phyloP scores from a whole-genome alignment of 805 yeast genomes.

The Nakazawaea wickerhamii region DNA sequence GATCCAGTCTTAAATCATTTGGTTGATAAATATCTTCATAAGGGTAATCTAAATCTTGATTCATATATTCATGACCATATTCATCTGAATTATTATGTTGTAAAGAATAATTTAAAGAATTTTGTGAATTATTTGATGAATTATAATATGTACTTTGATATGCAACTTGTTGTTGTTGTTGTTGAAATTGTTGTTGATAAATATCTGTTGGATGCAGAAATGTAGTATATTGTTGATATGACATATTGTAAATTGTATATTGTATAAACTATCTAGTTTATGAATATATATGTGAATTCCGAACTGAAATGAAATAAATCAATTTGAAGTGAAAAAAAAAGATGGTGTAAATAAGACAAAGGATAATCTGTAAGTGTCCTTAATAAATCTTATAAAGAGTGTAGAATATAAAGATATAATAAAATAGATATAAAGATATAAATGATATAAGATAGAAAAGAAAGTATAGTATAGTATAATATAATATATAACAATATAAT shows the following conservation, averaged over 20 bases:
- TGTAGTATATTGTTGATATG: conserved; percentile 5
- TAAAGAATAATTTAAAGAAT: background rate
- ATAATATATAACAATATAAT: too few species aligned
- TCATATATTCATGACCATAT: background rate
- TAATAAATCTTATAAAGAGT: too few species aligned
- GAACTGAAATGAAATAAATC: background rate
- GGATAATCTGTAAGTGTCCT: too few species aligned
- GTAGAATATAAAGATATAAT: too few species aligned
- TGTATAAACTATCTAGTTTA: too few species aligned
- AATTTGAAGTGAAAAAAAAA: too few species aligned
- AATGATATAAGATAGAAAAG: too few species aligned
- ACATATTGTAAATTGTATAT: background rate
- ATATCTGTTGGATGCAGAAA: conserved; percentile 6
- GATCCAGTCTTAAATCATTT: background rate
- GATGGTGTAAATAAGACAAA: too few species aligned
- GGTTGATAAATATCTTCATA: conserved; percentile 6
- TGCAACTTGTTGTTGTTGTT: conserved; percentile 1
- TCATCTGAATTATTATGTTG: background rate
- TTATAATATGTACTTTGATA: conserved; percentile 4
- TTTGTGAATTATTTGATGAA: conserved; percentile 7
- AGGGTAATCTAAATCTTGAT: conserved; percentile 2
- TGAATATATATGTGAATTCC: too few species aligned
- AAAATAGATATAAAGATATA: too few species aligned
- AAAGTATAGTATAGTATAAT: too few species aligned
- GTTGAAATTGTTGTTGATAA: conserved; percentile 2